Conservation (phyloP, 192 early-diverging fungal genomes). For the Borealophlyctis nickersoniae region DNA sequence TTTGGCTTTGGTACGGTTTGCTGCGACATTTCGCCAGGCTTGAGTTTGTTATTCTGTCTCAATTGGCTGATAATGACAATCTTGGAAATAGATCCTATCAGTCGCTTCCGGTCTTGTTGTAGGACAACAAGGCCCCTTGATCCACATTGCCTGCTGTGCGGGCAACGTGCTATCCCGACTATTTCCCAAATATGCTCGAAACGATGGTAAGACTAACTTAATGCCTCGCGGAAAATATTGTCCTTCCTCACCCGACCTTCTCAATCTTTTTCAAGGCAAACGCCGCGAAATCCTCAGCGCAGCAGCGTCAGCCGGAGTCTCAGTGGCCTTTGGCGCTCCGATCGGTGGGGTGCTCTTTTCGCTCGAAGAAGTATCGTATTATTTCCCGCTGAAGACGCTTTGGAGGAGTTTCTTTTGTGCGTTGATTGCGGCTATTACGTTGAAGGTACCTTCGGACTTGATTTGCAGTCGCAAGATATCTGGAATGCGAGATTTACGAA, state of each 20-base stretch:
- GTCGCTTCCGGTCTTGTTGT: conserved; percentile 44
- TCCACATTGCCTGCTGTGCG: conserved; percentile 90
- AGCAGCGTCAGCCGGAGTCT: conserved; percentile 89
- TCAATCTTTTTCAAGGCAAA: conserved; percentile 42
- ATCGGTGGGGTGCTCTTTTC: conserved; percentile 82
- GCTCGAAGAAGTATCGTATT: conserved; percentile 88
- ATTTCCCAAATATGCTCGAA: conserved; percentile 74
- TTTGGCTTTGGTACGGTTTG: conserved; percentile 18
- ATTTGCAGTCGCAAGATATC: too few relatives aligned
- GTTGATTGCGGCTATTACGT: conserved; percentile 83
- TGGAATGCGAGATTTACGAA: too few relatives aligned
- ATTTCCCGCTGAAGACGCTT: conserved; percentile 91
- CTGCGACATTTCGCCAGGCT: conserved; percentile 1
- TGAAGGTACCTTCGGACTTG: too few relatives aligned
- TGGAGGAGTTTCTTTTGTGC: conserved; percentile 97
- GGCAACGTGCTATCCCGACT: conserved; percentile 80
- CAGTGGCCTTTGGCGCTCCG: conserved; percentile 95
- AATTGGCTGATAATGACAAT: too few relatives aligned
- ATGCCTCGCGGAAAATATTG: too few relatives aligned
- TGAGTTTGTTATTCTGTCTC: too few relatives aligned
- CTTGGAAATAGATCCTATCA: conserved; percentile 51
- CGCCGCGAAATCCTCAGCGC: conserved; percentile 46
- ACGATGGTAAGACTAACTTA: too few relatives aligned
- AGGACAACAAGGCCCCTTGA: conserved; percentile 78
- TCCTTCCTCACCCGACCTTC: background rate